Conservation (phyloP, 202 grass and related monocot species). For the Panicum hallii region DNA sequence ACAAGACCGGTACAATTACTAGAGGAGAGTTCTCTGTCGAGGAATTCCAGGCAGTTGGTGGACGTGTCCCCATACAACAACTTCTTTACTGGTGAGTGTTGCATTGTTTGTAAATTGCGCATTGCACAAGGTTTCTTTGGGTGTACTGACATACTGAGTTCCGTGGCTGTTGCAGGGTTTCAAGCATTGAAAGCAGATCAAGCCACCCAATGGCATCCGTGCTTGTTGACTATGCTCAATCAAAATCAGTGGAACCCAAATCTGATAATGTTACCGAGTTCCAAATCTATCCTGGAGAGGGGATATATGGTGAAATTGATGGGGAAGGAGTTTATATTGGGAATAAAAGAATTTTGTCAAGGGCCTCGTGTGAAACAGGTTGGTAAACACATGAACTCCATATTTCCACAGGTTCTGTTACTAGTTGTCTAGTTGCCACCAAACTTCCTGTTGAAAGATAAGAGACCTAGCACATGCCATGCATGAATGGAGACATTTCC, state of each 20-base stretch:
- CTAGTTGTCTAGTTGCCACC: neutral
- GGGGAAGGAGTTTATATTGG: conserved; percentile 80
- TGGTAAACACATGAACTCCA: conserved; percentile 28
- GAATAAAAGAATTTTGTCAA: conserved; percentile 86
- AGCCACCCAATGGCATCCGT: conserved; percentile 95
- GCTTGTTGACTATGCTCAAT: conserved; percentile 79
- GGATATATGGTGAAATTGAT: conserved; percentile 85
- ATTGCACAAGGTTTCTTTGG: neutral
- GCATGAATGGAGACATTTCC: neutral
- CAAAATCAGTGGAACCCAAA: conserved; percentile 73
- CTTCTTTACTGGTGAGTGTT: conserved; percentile 72
- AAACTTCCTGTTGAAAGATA: conserved; percentile 17
- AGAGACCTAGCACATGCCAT: neutral
- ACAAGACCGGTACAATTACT: conserved; percentile 96
- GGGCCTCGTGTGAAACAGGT: conserved; percentile 81
- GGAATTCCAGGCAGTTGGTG: conserved; percentile 60
- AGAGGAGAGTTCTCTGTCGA: conserved; percentile 86
- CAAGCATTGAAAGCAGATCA: conserved; percentile 96
- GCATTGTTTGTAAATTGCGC: neutral
- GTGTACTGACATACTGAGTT: conserved; percentile 19
- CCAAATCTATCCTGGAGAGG: conserved; percentile 85
- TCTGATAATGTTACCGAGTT: conserved; percentile 80
- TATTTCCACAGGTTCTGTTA: neutral
- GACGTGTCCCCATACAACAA: conserved; percentile 49
- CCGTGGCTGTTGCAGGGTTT: conserved; percentile 65